Conservation (phyloP, 164 flowering plant genomes). For the Liriodendron chinense region DNA sequence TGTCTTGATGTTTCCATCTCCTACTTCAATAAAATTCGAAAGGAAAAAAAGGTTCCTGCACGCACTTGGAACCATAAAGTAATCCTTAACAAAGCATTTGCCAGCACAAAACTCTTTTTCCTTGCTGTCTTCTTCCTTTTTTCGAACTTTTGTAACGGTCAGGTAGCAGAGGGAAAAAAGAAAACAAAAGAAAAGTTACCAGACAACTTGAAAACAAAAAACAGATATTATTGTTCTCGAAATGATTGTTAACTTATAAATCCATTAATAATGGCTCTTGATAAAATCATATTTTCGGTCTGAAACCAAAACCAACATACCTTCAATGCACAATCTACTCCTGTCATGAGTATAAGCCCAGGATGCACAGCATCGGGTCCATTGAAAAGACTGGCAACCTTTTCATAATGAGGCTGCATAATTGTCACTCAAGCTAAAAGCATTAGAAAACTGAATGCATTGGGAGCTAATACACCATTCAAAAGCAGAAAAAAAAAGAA, state of each 20-base stretch:
- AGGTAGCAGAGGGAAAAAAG: background rate
- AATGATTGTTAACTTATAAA: background rate
- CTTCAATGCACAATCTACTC: conserved; percentile 95
- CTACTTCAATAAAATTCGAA: too few species aligned
- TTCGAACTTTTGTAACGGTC: too few species aligned
- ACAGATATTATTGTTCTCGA: background rate
- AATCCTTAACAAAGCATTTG: too few species aligned
- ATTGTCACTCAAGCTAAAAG: conserved; percentile 10
- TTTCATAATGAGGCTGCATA: conserved; percentile 93
- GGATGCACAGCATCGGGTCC: conserved; percentile 93
- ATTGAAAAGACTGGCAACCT: conserved; percentile 91
- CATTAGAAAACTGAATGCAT: background rate
- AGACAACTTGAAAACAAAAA: background rate
- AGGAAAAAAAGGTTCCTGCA: too few species aligned
- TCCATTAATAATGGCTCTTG: background rate
- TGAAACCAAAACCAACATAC: conserved; percentile 31
- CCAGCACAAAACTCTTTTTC: too few species aligned
- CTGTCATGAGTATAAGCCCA: conserved; percentile 72
- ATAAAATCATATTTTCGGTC: background rate
- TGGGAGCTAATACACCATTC: background rate
- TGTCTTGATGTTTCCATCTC: too few species aligned
- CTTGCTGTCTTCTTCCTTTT: too few species aligned
- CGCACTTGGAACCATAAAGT: too few species aligned
- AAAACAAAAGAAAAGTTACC: background rate
- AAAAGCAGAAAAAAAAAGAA: background rate